phyloP scores from a whole-genome alignment of 2,329 filamentous ascomycete genomes.

The Capronia coronata region DNA sequence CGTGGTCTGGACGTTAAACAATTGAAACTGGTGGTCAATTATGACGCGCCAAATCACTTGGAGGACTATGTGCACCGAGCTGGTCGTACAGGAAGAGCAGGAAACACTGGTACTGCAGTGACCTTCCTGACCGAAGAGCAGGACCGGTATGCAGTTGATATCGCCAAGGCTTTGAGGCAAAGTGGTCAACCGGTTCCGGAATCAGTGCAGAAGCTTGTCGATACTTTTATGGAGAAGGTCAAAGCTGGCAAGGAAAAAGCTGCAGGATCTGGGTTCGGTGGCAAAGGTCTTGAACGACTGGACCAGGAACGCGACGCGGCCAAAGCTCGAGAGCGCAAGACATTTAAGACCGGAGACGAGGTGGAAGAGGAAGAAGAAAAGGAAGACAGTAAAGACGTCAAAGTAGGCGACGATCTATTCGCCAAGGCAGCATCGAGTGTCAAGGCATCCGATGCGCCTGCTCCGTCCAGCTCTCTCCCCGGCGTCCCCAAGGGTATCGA shows the following conservation, averaged over 20 bases:
- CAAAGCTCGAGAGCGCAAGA: constrained; percentile 76
- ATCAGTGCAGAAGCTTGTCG: constrained; percentile 53
- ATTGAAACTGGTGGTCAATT: constrained; percentile 74
- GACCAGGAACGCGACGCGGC: constrained; percentile 87
- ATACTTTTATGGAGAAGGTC: constrained; percentile 77
- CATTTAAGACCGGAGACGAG: constrained; percentile 84
- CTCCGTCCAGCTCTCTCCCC: constrained; percentile 30
- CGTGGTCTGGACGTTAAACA: constrained; percentile 94
- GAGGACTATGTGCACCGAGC: constrained; percentile 98
- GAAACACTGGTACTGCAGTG: constrained; percentile 79
- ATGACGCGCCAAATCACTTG: constrained; percentile 28
- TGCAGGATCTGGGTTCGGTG: constrained; percentile 77
- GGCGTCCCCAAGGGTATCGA: constrained; percentile 53
- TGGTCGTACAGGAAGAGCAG: constrained; percentile 87
- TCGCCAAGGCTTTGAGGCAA: constrained; percentile 85
- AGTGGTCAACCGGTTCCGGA: constrained; percentile 80
- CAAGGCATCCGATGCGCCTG: constrained; percentile 54
- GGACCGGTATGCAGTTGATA: constrained; percentile 80
- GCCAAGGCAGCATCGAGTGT: constrained; percentile 59
- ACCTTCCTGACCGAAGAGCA: constrained; percentile 91
- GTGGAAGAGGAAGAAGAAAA: constrained; percentile 64
- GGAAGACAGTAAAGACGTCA: constrained; percentile 59
- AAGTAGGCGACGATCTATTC: constrained; percentile 52
- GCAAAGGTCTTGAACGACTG: constrained; percentile 84
- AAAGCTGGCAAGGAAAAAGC: constrained; percentile 88